Conservation (phyloP, 352 stramenopile species). For the Phytophthora pluvialis region DNA sequence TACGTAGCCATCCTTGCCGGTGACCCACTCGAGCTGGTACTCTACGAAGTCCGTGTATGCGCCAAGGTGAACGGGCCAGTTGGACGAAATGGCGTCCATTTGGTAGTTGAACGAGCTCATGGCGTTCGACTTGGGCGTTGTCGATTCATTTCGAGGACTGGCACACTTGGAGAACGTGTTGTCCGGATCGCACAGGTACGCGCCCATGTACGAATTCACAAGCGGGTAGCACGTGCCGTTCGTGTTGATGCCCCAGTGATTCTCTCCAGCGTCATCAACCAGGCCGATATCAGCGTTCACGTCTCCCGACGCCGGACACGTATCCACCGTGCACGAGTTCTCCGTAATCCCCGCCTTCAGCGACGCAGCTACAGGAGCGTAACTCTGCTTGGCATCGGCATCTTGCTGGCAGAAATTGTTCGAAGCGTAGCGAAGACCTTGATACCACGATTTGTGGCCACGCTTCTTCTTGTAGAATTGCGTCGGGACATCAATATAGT, state of each 20-base stretch:
- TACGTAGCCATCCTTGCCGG: slow-evolving; percentile 61
- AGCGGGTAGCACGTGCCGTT: slow-evolving; percentile 63
- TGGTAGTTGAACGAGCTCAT: slow-evolving; percentile 74
- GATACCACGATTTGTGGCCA: slow-evolving; percentile 49
- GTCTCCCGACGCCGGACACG: slow-evolving; percentile 42
- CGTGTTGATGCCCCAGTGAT: slow-evolving; percentile 50
- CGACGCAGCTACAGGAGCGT: slow-evolving; percentile 25
- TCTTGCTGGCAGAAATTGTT: slow-evolving; percentile 45
- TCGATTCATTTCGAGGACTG: slow-evolving; percentile 34
- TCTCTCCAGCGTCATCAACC: slow-evolving; percentile 17
- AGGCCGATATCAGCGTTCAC: slow-evolving; percentile 41
- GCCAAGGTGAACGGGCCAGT: slow-evolving; percentile 64
- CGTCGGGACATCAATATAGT: slow-evolving; percentile 43
- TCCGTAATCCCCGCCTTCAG: slow-evolving; percentile 37
- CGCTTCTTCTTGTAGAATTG: slow-evolving; percentile 31
- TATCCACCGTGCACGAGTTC: slow-evolving; percentile 33
- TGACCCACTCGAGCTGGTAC: slow-evolving; percentile 82
- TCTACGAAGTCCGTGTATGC: slow-evolving; percentile 60
- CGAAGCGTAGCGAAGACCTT: slow-evolving; percentile 44
- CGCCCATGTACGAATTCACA: slow-evolving; percentile 66
- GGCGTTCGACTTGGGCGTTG: slow-evolving; percentile 46
- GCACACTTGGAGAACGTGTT: slow-evolving; percentile 51
- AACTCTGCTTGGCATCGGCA: slow-evolving; percentile 24
- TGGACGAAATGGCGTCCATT: slow-evolving; percentile 81
- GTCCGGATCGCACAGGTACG: slow-evolving; percentile 62